Conservation (phyloP, 1,284 basidiomycete species). For the Laetiporus sulphureus region DNA sequence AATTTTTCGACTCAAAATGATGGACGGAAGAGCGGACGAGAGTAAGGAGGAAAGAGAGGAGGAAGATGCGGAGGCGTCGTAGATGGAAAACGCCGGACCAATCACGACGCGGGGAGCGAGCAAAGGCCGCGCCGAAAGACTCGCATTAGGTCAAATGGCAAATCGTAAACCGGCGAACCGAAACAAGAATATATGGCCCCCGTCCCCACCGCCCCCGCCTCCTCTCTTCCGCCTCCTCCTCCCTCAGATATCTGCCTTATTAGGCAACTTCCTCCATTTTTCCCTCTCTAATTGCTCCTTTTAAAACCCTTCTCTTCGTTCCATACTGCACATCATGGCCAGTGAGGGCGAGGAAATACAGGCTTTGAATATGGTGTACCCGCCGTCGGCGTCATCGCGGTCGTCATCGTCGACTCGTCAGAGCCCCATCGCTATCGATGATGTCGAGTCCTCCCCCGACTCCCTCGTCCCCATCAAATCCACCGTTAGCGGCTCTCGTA, state of each 20-base stretch:
- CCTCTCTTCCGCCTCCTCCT: slow-evolving; percentile 16
- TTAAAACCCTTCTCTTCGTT: slow-evolving; percentile 8
- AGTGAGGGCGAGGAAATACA: slow-evolving; percentile 17
- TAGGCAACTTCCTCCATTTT: slow-evolving; percentile 21
- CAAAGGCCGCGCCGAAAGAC: slow-evolving; percentile 19
- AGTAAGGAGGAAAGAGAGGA: slow-evolving; percentile 1
- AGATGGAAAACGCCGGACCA: slow-evolving; percentile 29
- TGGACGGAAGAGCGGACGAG: no score
- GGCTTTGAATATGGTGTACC: neutral
- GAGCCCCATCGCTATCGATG: slow-evolving; percentile 22
- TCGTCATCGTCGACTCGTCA: slow-evolving; percentile 23
- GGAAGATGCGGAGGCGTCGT: slow-evolving; percentile 16
- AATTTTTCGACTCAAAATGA: no score
- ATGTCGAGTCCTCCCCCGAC: slow-evolving; percentile 10
- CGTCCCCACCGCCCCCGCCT: slow-evolving; percentile 14
- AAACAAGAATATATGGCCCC: slow-evolving; percentile 15
- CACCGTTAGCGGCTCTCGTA: slow-evolving; percentile 5
- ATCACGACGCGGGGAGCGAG: slow-evolving; percentile 17
- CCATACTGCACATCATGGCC: slow-evolving; percentile 10
- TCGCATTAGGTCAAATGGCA: slow-evolving; percentile 19
- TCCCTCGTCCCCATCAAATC: slow-evolving; percentile 8
- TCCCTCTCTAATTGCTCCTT: slow-evolving; percentile 10
- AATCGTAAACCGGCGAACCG: slow-evolving; percentile 16
- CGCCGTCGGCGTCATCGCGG: slow-evolving; percentile 10
- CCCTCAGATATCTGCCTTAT: slow-evolving; percentile 25